Evolutionary conservation across 176 grass and related monocot genomes (phyloP), one percentile per base, ranked within the genome.

Genomic region (Aegilops sharonensis): DNA sequence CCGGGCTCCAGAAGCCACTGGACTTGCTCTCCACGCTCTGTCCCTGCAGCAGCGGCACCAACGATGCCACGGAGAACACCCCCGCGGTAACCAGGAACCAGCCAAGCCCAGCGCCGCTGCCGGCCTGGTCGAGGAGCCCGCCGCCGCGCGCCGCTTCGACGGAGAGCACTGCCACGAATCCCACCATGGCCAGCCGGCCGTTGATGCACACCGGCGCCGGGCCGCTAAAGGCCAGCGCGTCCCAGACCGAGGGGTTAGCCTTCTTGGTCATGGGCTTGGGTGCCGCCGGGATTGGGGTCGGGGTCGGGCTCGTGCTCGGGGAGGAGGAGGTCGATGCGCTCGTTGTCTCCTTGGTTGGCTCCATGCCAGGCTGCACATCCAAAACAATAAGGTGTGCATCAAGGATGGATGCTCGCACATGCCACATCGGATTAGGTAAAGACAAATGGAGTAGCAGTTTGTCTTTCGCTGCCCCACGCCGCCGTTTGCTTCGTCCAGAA

Each of bases 131-230:
- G 2, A 85, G 83, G 4, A 95, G 61, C 0, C 82, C 90, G 2
- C 42, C 81, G 3, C 93, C 91, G 29, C 60, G 76, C 17, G 77
- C 48, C 10, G 88, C 70, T 86, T 95, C 93, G 1, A 95, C 93
- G 21, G 86, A 52, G 3, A 93, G 56, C 39, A 91, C 93, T 3
- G 91, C 59, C 72, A 89, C 89, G 78, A 95, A 95, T 6, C 91
- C 93, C 6, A 93, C 80, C 93, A 95, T 95, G 1, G 93, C 93
- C 2, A 95, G 64, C 0, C 93, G 80, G 1, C 93, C 93, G 68
- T 93, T 95, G 91, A 95, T 95, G 23, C 93, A 68, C 88, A 91
- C 93, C 9, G 91, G 89, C 20, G 75, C 93, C 0, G 93, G 93
- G 0, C 91, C 86, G 65, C 86, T 89, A 77, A 95, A 95, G 23